phyloP scores from a whole-genome alignment of 371 early-diverging fungal genomes.

The Mucor irregularis region DNA sequence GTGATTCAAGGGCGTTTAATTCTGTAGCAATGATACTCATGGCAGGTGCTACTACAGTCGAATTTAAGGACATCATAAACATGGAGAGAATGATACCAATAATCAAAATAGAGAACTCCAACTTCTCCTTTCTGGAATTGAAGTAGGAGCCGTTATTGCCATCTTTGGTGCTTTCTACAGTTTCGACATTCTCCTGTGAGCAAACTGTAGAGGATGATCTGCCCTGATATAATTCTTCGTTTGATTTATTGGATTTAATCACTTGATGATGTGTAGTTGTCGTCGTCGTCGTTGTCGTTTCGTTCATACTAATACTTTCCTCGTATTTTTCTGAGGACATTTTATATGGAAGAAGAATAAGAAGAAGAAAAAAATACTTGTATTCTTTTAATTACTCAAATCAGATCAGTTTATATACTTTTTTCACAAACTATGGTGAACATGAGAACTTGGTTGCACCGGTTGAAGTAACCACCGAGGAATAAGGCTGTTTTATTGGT shows the following conservation, averaged over 20 bases:
- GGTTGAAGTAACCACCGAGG: conserved; percentile 2
- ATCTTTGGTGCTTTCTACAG: neutral
- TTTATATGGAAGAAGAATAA: neutral
- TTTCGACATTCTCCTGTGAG: neutral
- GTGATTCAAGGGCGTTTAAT: conserved; percentile 32
- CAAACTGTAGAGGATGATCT: neutral
- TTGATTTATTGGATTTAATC: neutral
- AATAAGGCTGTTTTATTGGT: neutral
- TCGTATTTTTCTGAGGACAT: neutral
- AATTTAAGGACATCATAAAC: conserved; percentile 77
- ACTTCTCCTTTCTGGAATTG: conserved; percentile 2
- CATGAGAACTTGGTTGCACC: conserved; percentile 7
- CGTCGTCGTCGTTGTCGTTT: neutral
- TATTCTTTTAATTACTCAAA: neutral
- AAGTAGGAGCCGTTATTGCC: neutral
- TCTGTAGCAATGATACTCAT: conserved; percentile 67
- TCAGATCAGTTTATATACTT: conserved; percentile 3
- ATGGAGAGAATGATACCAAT: conserved; percentile 47
- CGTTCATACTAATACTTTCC: too few species aligned
- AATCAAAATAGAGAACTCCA: conserved; percentile 15
- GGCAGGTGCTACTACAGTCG: conserved; percentile 73
- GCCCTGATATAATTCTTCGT: conserved; percentile 10
- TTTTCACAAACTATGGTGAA: neutral
- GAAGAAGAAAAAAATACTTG: neutral
- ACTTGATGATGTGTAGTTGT: neutral